Conservation (phyloP, 2,329 filamentous ascomycete genomes). For the Diplodia scrobiculata region DNA sequence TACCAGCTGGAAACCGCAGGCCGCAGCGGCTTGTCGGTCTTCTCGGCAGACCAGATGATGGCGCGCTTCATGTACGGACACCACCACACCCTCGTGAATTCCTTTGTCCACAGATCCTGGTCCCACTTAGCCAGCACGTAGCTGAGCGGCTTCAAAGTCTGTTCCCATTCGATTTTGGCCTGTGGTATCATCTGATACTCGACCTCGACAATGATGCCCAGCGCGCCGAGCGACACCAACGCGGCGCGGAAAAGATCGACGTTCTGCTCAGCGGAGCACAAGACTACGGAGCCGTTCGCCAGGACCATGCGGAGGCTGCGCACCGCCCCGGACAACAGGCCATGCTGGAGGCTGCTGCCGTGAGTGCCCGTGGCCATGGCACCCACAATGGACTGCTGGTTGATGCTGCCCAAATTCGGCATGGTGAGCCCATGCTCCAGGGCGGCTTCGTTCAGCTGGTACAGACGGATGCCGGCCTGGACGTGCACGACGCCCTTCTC, state of each 20-base stretch:
- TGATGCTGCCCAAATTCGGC: conserved; percentile 91
- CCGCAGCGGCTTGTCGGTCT: conserved; percentile 64
- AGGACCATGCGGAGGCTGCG: conserved; percentile 76
- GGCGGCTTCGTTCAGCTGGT: conserved; percentile 70
- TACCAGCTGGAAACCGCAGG: conserved; percentile 73
- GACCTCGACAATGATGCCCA: conserved; percentile 89
- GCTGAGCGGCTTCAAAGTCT: conserved; percentile 71
- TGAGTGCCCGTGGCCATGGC: conserved; percentile 93
- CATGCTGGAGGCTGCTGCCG: conserved; percentile 81
- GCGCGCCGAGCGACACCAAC: conserved; percentile 80
- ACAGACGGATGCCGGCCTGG: conserved; percentile 85
- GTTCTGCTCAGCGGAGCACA: conserved; percentile 68
- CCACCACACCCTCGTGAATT: conserved; percentile 98
- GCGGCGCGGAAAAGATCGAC: conserved; percentile 84
- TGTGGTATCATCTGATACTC: conserved; percentile 78
- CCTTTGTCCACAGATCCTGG: conserved; percentile 74
- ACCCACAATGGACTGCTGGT: conserved; percentile 88
- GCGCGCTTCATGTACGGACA: conserved; percentile 87
- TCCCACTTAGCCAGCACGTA: conserved; percentile 73
- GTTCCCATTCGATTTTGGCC: conserved; percentile 84
- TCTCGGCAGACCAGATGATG: conserved; percentile 86
- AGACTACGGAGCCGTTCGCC: conserved; percentile 72
- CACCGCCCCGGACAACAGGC: conserved; percentile 79
- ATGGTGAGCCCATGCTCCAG: conserved; percentile 77
- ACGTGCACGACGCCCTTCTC: conserved; percentile 70